phyloP scores from a whole-genome alignment of 805 yeast species.

The Saccharomyces jurei region DNA sequence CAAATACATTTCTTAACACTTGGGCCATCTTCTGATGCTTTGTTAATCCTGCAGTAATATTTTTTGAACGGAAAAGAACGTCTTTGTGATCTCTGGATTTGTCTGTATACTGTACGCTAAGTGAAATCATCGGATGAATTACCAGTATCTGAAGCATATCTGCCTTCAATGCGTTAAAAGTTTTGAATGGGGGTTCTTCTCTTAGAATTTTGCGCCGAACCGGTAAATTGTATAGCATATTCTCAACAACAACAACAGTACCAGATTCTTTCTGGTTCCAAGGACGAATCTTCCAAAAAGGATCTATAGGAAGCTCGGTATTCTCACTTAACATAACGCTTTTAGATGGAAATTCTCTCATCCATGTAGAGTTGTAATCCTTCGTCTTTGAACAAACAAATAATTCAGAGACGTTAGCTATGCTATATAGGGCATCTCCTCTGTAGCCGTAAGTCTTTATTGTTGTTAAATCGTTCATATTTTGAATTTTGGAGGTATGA shows the following conservation, averaged over 20 bases:
- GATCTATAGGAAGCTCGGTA: neutral
- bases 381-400: slow-evolving; percentile 39
- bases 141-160: slow-evolving; percentile 18
- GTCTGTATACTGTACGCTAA: slow-evolving; percentile 7
- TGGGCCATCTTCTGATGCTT: slow-evolving; percentile 1
- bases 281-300: slow-evolving; percentile 2
- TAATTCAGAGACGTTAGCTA: slow-evolving; percentile 42
- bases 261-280: slow-evolving; percentile 10
- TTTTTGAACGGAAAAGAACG: slow-evolving; percentile 4
- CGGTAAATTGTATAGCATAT: slow-evolving; percentile 22
- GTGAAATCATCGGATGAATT: slow-evolving; percentile 9
- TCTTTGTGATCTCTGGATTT: neutral
- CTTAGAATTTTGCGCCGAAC: slow-evolving; percentile 17
- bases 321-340: slow-evolving; percentile 5
- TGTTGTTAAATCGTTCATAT: slow-evolving; percentile 32
- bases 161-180: slow-evolving; percentile 9
- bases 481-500: slow-evolving; percentile 47
- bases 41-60: neutral
- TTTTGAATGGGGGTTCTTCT: slow-evolving; percentile 7
- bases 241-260: slow-evolving; percentile 13
- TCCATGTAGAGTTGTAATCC: slow-evolving; percentile 27
- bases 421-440: slow-evolving; percentile 60
- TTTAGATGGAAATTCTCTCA: slow-evolving; percentile 9
- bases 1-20: slow-evolving; percentile 10
- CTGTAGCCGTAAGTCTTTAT: slow-evolving; percentile 54